A percentile compares a stretch with the other conserved stretches of the same genome.
phyloP scores from a whole-genome alignment of 805 yeast species.

The Starmerella potacharoeniae region DNA sequence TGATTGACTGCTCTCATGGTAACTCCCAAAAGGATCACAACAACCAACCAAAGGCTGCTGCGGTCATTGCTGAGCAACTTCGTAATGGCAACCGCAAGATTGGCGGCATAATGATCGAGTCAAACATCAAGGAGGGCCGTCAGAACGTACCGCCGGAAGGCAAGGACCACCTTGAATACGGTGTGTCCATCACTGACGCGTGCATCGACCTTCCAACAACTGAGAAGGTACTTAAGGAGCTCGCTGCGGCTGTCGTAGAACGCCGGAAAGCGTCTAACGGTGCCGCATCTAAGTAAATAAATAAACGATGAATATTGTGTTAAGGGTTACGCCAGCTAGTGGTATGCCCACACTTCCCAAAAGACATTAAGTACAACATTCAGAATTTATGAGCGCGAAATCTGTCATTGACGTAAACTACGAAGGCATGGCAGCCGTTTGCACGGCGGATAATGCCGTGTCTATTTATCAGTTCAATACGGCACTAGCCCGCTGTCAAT shows the following conservation, averaged over 20 bases:
- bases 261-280: conserved; percentile 41
- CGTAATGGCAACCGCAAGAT: conserved; percentile 60
- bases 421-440: not conserved
- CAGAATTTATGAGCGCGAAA: not conserved
- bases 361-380: not conserved
- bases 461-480: not conserved
- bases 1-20: conserved; percentile 97
- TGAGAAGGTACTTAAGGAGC: conserved; percentile 51
- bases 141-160: conserved; percentile 65
- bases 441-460: not conserved
- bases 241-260: conserved; percentile 68
- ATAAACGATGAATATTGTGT: not conserved
- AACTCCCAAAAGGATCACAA: conserved; percentile 82
- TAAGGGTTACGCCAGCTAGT: not conserved
- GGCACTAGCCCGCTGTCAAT: not conserved
- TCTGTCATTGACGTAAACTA: not conserved
- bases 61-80: conserved; percentile 66
- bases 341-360: not conserved
- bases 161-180: conserved; percentile 66
- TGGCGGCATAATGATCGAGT: conserved; percentile 95
- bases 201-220: conserved; percentile 89
- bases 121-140: conserved; percentile 82
- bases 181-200: conserved; percentile 95
- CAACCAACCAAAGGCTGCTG: conserved; percentile 86
- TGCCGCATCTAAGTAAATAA: not conserved